These are phyloP conservation scores for Microcyclosporella mali DNA, from an alignment of 2,329 filamentous ascomycete genomes.

Conservation along the genomic window DNA sequence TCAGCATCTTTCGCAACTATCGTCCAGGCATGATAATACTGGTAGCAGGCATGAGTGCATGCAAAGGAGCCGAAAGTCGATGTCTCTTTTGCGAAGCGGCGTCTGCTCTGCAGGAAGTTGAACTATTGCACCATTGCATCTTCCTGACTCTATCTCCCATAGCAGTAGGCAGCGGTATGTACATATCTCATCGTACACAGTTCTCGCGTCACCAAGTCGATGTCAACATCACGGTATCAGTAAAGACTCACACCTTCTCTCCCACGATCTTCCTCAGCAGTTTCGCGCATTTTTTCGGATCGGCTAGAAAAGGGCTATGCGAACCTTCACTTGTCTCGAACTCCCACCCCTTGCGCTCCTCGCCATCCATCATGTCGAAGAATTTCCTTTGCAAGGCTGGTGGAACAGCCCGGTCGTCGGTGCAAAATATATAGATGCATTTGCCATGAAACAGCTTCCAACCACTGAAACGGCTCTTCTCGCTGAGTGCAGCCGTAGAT, in stretches of 20 bases:
- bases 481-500: conserved; percentile 7
- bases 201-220: no score
- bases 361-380: conserved; percentile 5
- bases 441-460: conserved; percentile 12
- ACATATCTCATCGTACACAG: no score
- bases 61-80: no score
- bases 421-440: conserved; percentile 14
- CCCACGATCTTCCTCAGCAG: conserved; percentile 6
- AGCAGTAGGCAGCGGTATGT: no score
- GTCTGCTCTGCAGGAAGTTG: no score
- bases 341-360: conserved; percentile 5
- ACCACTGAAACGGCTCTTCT: conserved; percentile 8
- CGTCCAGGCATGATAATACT: no score
- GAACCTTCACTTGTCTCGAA: conserved; percentile 10
- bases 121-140: no score
- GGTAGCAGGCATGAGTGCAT: no score
- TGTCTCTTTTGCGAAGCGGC: no score
- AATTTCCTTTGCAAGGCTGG: conserved; percentile 3
- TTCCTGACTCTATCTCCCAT: no score
- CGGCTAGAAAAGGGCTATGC: conserved; percentile 18
- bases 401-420: conserved; percentile 11
- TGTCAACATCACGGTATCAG: no score
- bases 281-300: conserved; percentile 10
- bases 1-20: no score
- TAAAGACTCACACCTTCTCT: neutral